Percentiles rank a stretch among this genome's conserved stretches.
Conservation (phyloP, 768 basidiomycete species). For the Collybia sordida region DNA sequence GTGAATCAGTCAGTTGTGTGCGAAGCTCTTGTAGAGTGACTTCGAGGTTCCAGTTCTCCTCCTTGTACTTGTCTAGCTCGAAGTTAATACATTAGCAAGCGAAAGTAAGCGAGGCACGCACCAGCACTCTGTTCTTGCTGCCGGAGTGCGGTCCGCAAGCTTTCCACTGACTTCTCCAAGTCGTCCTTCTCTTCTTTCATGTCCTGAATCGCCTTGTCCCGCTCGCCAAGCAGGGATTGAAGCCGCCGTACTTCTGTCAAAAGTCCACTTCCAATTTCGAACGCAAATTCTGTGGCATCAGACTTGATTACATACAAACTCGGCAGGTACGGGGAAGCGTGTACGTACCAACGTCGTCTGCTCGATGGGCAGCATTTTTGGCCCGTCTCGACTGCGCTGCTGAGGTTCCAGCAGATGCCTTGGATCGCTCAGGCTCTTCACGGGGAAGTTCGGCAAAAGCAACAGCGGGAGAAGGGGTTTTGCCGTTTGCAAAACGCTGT, state of each 20-base stretch:
- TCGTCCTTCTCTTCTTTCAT: slow-evolving; percentile 92
- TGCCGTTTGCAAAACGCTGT: slow-evolving; percentile 45
- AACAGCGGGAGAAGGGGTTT: slow-evolving; percentile 43
- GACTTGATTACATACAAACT: slow-evolving; percentile 9
- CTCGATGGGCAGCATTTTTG: slow-evolving; percentile 88
- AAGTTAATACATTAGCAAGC: slow-evolving; percentile 4
- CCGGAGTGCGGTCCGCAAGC: slow-evolving; percentile 68
- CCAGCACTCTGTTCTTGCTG: slow-evolving; percentile 82
- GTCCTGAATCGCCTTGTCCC: slow-evolving; percentile 90
- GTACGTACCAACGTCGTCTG: slow-evolving; percentile 82
- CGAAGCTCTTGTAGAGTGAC: slow-evolving; percentile 88
- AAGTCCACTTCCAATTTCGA: slow-evolving; percentile 93
- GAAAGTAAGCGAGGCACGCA: slow-evolving; percentile 27
- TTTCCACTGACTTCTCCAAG: slow-evolving; percentile 77
- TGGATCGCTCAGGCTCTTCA: slow-evolving; percentile 62
- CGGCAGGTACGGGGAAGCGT: slow-evolving; percentile 9
- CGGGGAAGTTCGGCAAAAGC: slow-evolving; percentile 53
- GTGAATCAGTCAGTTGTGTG: slow-evolving; percentile 62
- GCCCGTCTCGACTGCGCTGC: slow-evolving; percentile 87
- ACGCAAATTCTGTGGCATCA: slow-evolving; percentile 79
- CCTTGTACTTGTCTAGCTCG: slow-evolving; percentile 84
- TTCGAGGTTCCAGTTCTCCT: slow-evolving; percentile 99
- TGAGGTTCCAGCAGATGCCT: slow-evolving; percentile 61
- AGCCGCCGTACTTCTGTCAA: slow-evolving; percentile 89
- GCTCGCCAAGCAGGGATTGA: slow-evolving; percentile 86